Percentiles rank a stretch among this genome's conserved stretches.
Conservation (phyloP, 192 early-diverging fungal species). For the Coemansia sp. region DNA sequence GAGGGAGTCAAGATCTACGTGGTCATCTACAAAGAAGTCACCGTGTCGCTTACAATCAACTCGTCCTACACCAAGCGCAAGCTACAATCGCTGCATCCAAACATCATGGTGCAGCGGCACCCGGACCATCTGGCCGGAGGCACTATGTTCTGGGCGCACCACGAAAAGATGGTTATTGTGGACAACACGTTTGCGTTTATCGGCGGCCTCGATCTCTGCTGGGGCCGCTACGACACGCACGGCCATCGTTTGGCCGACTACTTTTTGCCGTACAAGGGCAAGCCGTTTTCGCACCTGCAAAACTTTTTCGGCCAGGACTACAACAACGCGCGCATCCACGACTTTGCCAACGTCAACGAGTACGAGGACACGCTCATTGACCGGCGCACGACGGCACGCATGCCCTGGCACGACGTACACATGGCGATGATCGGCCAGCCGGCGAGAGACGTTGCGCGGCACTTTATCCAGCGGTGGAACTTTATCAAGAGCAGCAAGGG, state of each 20-base stretch:
- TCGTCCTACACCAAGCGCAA: slow-evolving; percentile 70
- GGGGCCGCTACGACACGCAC: slow-evolving; percentile 81
- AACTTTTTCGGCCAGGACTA: slow-evolving; percentile 76
- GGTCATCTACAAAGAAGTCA: slow-evolving; percentile 80
- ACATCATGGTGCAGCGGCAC: slow-evolving; percentile 82
- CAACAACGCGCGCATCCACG: slow-evolving; percentile 80
- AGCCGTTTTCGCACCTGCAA: slow-evolving; percentile 45
- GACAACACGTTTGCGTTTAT: slow-evolving; percentile 80
- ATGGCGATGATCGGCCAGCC: slow-evolving; percentile 75
- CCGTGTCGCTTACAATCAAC: slow-evolving; percentile 65
- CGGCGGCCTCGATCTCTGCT: slow-evolving; percentile 84
- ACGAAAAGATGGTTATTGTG: slow-evolving; percentile 78
- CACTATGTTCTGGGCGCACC: slow-evolving; percentile 80
- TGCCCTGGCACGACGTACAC: slow-evolving; percentile 89
- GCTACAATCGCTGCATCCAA: slow-evolving; percentile 64
- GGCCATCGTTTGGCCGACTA: slow-evolving; percentile 74
- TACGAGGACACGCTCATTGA: slow-evolving; percentile 51
- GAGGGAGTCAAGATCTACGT: slow-evolving; percentile 83
- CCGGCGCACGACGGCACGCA: slow-evolving; percentile 57
- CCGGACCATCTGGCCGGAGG: slow-evolving; percentile 73
- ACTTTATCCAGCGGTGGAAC: slow-evolving; percentile 87
- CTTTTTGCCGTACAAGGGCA: slow-evolving; percentile 45
- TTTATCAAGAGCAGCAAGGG: slow-evolving; percentile 74
- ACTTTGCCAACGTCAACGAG: slow-evolving; percentile 61
- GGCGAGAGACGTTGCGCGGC: slow-evolving; percentile 74